Conservation (phyloP, 371 early-diverging fungal species). For the Mortierella sp. region DNA sequence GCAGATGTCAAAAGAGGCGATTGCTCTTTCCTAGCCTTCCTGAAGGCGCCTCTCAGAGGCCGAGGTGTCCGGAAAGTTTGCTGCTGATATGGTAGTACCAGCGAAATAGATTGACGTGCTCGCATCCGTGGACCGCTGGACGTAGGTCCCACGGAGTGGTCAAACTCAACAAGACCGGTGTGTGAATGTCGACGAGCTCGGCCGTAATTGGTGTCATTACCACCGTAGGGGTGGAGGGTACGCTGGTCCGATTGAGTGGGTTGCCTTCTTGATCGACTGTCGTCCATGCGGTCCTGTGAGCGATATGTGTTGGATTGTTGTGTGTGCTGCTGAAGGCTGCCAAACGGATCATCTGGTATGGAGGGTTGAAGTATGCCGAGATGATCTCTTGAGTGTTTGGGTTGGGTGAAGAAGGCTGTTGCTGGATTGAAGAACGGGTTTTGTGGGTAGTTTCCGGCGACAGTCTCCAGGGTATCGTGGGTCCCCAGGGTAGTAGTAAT, state of each 20-base stretch:
- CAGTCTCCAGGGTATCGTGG: slow-evolving; percentile 21
- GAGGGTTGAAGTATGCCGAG: slow-evolving; percentile 31
- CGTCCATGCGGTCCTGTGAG: slow-evolving; percentile 3
- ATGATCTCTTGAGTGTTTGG: slow-evolving; percentile 22
- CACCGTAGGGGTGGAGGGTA: neutral
- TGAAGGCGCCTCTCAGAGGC: slow-evolving; percentile 28
- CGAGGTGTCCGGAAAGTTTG: slow-evolving; percentile 37
- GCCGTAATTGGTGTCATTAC: neutral
- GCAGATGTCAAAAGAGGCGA: slow-evolving; percentile 46
- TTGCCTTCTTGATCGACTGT: neutral
- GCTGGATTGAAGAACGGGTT: slow-evolving; percentile 8
- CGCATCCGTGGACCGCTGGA: slow-evolving; percentile 14
- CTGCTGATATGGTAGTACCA: slow-evolving; percentile 19
- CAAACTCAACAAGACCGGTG: slow-evolving; percentile 27
- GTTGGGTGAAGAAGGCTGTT: neutral
- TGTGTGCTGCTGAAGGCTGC: neutral
- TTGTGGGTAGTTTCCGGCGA: neutral
- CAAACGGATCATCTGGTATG: neutral
- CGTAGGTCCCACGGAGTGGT: neutral
- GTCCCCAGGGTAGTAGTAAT: slow-evolving; percentile 48
- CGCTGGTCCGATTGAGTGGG: neutral
- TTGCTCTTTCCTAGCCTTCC: slow-evolving; percentile 43
- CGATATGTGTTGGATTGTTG: slow-evolving; percentile 19
- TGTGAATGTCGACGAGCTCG: slow-evolving; percentile 45
- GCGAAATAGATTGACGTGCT: slow-evolving; percentile 24